Conservation (phyloP, 768 basidiomycete genomes). For the Mrakia frigida region DNA sequence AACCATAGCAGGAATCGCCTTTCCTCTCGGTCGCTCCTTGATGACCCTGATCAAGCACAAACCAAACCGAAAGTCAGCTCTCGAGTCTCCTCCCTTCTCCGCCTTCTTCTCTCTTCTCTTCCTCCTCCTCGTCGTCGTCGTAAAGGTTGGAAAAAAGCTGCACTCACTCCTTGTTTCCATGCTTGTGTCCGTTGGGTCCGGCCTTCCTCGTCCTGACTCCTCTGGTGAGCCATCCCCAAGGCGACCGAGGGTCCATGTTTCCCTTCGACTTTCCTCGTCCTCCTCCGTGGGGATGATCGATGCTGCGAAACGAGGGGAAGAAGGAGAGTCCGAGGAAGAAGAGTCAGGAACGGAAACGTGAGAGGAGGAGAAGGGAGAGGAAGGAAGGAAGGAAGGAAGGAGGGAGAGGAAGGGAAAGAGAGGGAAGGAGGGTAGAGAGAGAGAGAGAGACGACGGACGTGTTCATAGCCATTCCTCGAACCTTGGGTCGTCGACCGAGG, state of each 20-base stretch:
- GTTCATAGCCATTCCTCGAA: constrained; percentile 96
- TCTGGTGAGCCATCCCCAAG: constrained; percentile 89
- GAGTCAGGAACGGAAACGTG: background rate
- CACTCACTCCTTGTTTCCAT: constrained; percentile 60
- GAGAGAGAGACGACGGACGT: constrained; percentile 54
- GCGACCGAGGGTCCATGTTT: constrained; percentile 84
- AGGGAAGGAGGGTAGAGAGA: constrained; percentile 20
- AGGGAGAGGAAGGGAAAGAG: background rate
- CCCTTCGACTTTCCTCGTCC: constrained; percentile 97
- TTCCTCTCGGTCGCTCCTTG: constrained; percentile 74
- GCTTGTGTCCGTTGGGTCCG: constrained; percentile 55
- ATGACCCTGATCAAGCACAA: constrained; percentile 74
- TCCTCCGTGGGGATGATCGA: constrained; percentile 88
- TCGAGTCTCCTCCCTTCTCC: background rate
- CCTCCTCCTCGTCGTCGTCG: background rate
- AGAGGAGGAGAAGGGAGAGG: background rate
- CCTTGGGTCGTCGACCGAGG: constrained; percentile 76
- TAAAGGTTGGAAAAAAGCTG: background rate
- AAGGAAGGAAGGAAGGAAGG: background rate
- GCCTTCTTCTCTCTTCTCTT: no score
- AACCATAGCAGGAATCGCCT: constrained; percentile 44
- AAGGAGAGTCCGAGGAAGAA: no score
- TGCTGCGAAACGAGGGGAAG: no score
- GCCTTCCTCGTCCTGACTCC: constrained; percentile 89
- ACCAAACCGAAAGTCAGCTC: background rate